Evolutionary conservation across 768 basidiomycete species (phyloP), one percentile per base, ranked within the genome.

Genomic region (Hygrophorus russula): DNA sequence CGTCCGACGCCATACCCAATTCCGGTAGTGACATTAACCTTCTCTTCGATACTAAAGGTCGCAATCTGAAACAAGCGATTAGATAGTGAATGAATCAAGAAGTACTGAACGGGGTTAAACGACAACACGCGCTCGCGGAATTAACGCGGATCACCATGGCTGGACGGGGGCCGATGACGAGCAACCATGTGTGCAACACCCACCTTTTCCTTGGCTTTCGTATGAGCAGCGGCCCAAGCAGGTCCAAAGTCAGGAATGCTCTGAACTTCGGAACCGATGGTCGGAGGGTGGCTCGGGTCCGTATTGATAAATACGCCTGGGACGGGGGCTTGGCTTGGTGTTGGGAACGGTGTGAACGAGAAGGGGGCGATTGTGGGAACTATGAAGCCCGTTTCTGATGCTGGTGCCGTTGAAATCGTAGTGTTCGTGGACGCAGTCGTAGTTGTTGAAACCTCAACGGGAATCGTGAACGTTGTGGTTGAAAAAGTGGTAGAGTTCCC

Each of bases 1-100:
- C 66, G 71, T 1, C 82, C 82, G 42, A 59, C 60, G 54, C 52
- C 52, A 78, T 78, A 81, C n/a, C 78, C 78, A 1, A 81, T 69
- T 32, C 82, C 83, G 4, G 82, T 85, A 9, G 69, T 69, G 4
- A 80, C 57, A 38, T 70, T 77, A 5, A 75, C 73, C 54, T 84
- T 85, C 57, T 82, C 72, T 44, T 79, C 71, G 20, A 82, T 60
- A 5, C 76, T 69, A 42, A 75, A 73, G 11, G 51, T 51, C 2
- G 70, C 54, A 17, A 77, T 64, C 72, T 76, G 41, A 7, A 52
- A 31, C 13, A 47, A 24, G 46, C 8, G 37, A 42, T 41, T 24
- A 32, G 14, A 42, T 36, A 48, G 33, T 42, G 17, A 48, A 40
- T 53, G 39, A 19, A 15, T 19, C 2, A n/a, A 10, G 24, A 24